Conservation (phyloP, 1,139 yeast species). For the Kodamaea derodonti region DNA sequence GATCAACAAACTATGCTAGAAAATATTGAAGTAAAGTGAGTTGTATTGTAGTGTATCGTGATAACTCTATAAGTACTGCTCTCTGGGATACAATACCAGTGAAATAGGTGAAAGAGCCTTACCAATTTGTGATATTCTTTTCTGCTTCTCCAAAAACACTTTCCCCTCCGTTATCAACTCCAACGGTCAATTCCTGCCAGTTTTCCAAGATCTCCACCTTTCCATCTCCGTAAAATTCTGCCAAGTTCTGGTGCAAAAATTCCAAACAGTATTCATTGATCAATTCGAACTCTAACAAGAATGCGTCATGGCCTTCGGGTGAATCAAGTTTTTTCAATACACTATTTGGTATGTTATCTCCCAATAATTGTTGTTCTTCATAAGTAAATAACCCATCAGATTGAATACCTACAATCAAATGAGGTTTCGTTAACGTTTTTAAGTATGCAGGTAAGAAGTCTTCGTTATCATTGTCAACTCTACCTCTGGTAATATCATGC, state of each 20-base stretch:
- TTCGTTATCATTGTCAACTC: slow-evolving; percentile 34
- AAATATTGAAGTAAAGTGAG: too few relatives aligned
- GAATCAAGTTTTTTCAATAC: slow-evolving; percentile 69
- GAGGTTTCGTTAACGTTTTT: slow-evolving; percentile 60
- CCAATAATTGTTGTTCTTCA: slow-evolving; percentile 83
- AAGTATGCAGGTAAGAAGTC: slow-evolving; percentile 46
- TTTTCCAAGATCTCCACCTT: slow-evolving; percentile 52
- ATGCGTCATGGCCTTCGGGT: slow-evolving; percentile 99
- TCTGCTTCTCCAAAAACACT: slow-evolving; percentile 96
- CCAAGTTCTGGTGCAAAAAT: slow-evolving; percentile 56
- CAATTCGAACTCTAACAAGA: slow-evolving; percentile 79
- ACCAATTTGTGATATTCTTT: slow-evolving; percentile 85
- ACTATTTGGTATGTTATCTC: slow-evolving; percentile 70
- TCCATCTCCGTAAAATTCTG: slow-evolving; percentile 50
- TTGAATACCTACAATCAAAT: slow-evolving; percentile 80
- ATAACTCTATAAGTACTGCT: too few relatives aligned
- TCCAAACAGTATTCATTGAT: slow-evolving; percentile 68
- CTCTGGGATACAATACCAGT: too few relatives aligned
- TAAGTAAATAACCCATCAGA: slow-evolving; percentile 93
- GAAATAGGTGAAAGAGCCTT: too few relatives aligned
- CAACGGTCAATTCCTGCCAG: slow-evolving; percentile 41
- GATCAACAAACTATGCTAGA: too few relatives aligned
- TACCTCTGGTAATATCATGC: slow-evolving; percentile 85
- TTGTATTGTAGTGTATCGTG: too few relatives aligned
- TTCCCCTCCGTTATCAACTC: slow-evolving; percentile 48